A percentile compares a stretch with the other conserved stretches of the same genome.
These are phyloP conservation scores for Fusarium sp. DNA, from an alignment of 2,329 filamentous ascomycete genomes.

Conservation along the genomic window DNA sequence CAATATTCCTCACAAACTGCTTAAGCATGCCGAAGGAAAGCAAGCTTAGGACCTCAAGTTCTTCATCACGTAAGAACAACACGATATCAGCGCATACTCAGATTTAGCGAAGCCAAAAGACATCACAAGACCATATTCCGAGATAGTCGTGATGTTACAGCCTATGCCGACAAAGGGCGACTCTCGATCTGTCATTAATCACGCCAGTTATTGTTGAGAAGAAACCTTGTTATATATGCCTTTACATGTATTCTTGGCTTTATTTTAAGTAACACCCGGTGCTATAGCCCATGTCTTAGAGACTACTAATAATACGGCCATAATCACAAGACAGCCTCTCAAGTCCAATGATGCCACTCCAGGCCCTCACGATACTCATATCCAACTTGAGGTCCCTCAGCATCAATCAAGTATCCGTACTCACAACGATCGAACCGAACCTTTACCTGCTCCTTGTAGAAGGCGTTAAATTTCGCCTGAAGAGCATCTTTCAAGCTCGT, in stretches of 20 bases:
- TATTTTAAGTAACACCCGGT: background rate
- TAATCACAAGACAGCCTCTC: background rate
- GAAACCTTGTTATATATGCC: background rate
- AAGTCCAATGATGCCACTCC: conserved; percentile 44
- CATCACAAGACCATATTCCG: background rate
- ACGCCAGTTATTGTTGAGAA: background rate
- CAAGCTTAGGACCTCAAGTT: background rate
- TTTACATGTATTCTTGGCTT: background rate
- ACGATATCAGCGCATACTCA: conserved; percentile 6
- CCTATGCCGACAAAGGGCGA: background rate
- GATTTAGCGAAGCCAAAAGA: background rate
- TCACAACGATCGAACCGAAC: conserved; percentile 65
- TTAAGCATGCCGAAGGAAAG: background rate
- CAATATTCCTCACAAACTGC: background rate
- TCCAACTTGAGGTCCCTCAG: conserved; percentile 61
- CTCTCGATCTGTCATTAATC: background rate
- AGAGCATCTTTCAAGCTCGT: conserved; percentile 62
- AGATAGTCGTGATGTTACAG: background rate
- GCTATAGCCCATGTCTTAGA: background rate
- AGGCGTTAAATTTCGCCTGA: conserved; percentile 56
- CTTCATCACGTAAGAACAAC: background rate
- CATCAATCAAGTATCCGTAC: conserved; percentile 63
- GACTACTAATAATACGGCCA: background rate
- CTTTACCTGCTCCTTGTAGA: conserved; percentile 59
- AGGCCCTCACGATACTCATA: conserved; percentile 41